Evolutionary conservation across 2,329 filamentous ascomycete genomes (phyloP).

Genomic region (Cadophora sp.): DNA sequence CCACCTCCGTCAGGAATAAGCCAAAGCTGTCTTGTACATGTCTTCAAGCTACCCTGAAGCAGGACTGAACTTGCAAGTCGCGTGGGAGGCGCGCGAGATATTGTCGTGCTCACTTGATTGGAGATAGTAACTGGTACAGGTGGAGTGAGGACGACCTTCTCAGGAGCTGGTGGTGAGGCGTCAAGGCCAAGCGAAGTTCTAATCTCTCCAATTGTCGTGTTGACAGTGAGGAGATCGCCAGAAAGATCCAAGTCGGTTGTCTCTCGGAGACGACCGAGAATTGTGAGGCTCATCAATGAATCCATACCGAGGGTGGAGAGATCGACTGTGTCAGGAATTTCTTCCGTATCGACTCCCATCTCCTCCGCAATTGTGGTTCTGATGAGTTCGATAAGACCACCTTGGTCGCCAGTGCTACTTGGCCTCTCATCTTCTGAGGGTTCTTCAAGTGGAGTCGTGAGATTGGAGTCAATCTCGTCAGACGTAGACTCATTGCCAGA

Average conservation of each 20-base stretch:
- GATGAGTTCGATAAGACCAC: slow-evolving; percentile 57
- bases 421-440: slow-evolving; percentile 49
- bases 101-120: too few relatives aligned
- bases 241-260: slow-evolving; percentile 58
- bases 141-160: too few relatives aligned
- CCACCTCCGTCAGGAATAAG: slow-evolving; percentile 57
- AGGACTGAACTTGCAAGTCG: slow-evolving; percentile 46
- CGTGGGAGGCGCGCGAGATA: too few relatives aligned
- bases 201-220: slow-evolving; percentile 42
- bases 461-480: slow-evolving; percentile 54
- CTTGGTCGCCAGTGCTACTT: too few relatives aligned
- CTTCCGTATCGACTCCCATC: slow-evolving; percentile 72
- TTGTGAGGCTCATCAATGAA: slow-evolving; percentile 63
- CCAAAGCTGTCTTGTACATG: slow-evolving; percentile 52
- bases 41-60: slow-evolving; percentile 55
- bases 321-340: slow-evolving; percentile 61
- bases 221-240: slow-evolving; percentile 45
- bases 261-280: slow-evolving; percentile 61
- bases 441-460: slow-evolving; percentile 61
- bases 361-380: slow-evolving; percentile 73
- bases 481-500: slow-evolving; percentile 42
- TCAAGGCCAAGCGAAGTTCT: too few relatives aligned
- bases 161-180: too few relatives aligned
- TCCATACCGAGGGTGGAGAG: slow-evolving; percentile 64
- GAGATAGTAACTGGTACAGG: too few relatives aligned